phyloP scores from a whole-genome alignment of 23 red algal species.

The Gracilaria vermiculophylla region DNA sequence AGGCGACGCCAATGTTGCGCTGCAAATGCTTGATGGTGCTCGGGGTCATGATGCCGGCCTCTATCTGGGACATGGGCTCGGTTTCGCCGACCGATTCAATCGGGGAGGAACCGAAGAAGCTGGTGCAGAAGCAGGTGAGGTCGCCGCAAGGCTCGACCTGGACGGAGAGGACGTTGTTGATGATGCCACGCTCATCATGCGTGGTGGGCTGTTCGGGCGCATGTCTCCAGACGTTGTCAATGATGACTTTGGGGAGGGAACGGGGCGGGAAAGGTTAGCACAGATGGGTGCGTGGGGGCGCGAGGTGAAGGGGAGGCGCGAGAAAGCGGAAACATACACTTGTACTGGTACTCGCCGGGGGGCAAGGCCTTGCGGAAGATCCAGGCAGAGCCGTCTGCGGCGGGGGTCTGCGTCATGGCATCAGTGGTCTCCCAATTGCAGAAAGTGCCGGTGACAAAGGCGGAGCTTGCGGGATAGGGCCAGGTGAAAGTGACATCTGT shows the following conservation, averaged over 20 bases:
- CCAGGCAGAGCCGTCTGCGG: slow-evolving; percentile 75
- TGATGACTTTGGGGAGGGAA: slow-evolving; percentile 45
- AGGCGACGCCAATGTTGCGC: slow-evolving; percentile 73
- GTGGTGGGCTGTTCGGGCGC: slow-evolving; percentile 90
- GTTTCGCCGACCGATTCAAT: slow-evolving; percentile 10
- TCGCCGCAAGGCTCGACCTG: slow-evolving; percentile 91
- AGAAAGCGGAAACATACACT: slow-evolving; percentile 52
- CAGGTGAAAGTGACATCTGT: slow-evolving; percentile 96
- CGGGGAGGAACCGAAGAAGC: slow-evolving; percentile 42
- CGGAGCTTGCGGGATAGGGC: slow-evolving; percentile 75
- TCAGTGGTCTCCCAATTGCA: slow-evolving; percentile 81
- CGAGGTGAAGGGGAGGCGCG: background rate
- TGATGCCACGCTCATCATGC: slow-evolving; percentile 94
- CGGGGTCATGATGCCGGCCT: slow-evolving; percentile 68
- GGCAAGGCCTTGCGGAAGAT: slow-evolving; percentile 76
- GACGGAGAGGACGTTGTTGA: slow-evolving; percentile 96
- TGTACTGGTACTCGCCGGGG: slow-evolving; percentile 94
- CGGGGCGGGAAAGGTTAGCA: background rate
- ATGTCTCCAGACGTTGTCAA: slow-evolving; percentile 86
- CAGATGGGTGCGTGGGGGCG: background rate
- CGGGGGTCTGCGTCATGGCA: slow-evolving; percentile 55
- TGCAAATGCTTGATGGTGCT: slow-evolving; percentile 60
- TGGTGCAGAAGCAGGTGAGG: slow-evolving; percentile 90
- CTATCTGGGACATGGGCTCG: slow-evolving; percentile 30
- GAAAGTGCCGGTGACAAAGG: slow-evolving; percentile 96